These are phyloP conservation scores for Talaromyces funiculosus DNA, from an alignment of 2,329 filamentous ascomycete genomes.

Conservation along the genomic window DNA sequence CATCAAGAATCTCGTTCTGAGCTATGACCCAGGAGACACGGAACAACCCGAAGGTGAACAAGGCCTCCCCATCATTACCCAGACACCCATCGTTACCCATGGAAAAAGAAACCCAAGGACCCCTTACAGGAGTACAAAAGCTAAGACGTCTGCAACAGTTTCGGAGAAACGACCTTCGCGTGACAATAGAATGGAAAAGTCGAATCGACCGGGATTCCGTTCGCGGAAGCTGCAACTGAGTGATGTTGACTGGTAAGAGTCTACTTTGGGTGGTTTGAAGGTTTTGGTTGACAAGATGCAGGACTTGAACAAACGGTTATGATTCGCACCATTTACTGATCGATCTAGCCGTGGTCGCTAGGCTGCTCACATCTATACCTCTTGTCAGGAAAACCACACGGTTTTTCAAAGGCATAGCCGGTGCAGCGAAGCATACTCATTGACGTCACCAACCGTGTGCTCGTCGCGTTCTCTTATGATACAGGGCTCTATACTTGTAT, in stretches of 20 bases:
- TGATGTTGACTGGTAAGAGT: conserved; percentile 92
- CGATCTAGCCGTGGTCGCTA: background rate
- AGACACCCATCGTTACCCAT: conserved; percentile 17
- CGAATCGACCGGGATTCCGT: conserved; percentile 67
- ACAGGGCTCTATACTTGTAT: background rate
- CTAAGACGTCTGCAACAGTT: conserved; percentile 31
- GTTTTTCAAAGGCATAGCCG: background rate
- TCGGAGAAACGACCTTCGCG: conserved; percentile 39
- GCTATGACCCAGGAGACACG: conserved; percentile 80
- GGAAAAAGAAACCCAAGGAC: conserved; percentile 18
- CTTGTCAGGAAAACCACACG: background rate
- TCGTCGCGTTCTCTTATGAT: background rate
- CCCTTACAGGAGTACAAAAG: conserved; percentile 28
- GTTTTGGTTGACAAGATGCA: background rate
- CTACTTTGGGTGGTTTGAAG: too few species aligned
- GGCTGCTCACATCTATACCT: background rate
- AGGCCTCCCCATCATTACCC: conserved; percentile 17
- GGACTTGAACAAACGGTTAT: conserved; percentile 10
- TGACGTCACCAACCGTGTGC: background rate
- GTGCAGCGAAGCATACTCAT: background rate
- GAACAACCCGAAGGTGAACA: conserved; percentile 73
- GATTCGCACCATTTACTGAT: background rate
- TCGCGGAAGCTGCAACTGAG: conserved; percentile 87
- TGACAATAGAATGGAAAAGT: conserved; percentile 48
- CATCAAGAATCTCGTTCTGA: conserved; percentile 95